Evolutionary conservation across 495 filamentous ascomycete genomes (phyloP), one percentile per base, ranked within the genome.

Genomic region (Hyphodiscus hymeniophilus): DNA sequence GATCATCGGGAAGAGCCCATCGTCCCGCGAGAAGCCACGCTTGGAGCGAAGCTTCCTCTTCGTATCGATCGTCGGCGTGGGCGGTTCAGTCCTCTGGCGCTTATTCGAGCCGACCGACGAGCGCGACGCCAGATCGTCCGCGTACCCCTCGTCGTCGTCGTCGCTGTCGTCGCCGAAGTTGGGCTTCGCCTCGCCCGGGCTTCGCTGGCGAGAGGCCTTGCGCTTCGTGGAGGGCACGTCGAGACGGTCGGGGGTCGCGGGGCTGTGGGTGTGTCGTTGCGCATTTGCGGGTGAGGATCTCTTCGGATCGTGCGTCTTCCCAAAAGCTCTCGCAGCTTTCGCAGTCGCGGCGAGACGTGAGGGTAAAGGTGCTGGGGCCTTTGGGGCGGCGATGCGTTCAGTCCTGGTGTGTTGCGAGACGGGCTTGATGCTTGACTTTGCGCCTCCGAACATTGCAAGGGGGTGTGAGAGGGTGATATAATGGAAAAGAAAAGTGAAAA

Each of bases 41-140:
- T 74, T 66, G 16, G 79, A 80, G 38, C 76, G 71, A 49, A 89
- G 51, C 50, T 71, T 67, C 44, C 85, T 71, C 41, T 75, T 76
- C 28, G 65, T 58, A 58, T 87, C 83, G 4, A 28, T 10, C 26
- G 26, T 28, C 26, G 26, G 26, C 10, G 63, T 50, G 12, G 47
- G 45, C 23, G 45, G 24, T 6, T 58, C 52, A 7, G 43, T 51
- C 22, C 46, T 63, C 30, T 60, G 60, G 21, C 61, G 46, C 52
- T 65, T 60, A 43, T 62, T 60, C 16, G 60, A 59, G 1, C 52
- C 54, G 43, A 54, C 53, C 16, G 34, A 48, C 2, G 58, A 54
- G 3, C 54, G 54, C 1, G 51, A 44, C 30, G 52, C 53, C 38
- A 55, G 59, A 3, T 57, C 65, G 12, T 61, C 49, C 24, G n/a